Evolutionary conservation across 495 filamentous ascomycete species (phyloP).

Genomic region (Oleoguttula mirabilis): DNA sequence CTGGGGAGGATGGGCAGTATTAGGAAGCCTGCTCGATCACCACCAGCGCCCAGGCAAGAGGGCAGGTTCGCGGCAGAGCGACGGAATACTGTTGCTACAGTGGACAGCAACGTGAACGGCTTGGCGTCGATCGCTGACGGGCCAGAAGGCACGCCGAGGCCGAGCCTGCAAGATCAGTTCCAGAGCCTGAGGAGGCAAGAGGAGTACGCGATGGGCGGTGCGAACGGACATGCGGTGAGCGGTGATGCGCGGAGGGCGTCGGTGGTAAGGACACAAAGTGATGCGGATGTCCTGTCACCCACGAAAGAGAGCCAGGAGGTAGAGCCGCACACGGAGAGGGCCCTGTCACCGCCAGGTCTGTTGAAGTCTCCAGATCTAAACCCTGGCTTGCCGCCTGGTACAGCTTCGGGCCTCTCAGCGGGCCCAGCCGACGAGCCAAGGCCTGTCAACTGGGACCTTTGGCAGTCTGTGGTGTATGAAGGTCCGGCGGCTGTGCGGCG

Average conservation of each 20-base stretch:
- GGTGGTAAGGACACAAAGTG: conserved; percentile 8
- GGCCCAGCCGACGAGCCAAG: conserved; percentile 53
- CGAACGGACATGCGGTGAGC: conserved; percentile 1
- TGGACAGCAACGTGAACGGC: conserved; percentile 63
- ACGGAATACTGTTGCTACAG: conserved; percentile 63
- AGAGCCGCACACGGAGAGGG: conserved; percentile 33
- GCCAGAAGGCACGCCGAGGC: conserved; percentile 40
- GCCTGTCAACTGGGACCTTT: conserved; percentile 91
- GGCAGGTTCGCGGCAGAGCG: conserved; percentile 31
- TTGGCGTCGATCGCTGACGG: conserved; percentile 58
- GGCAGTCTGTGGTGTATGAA: conserved; percentile 91
- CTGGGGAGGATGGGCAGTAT: conserved; percentile 39
- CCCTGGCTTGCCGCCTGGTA: conserved; percentile 62
- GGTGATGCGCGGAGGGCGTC: background rate
- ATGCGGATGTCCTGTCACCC: conserved; percentile 19
- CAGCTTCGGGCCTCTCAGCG: conserved; percentile 61
- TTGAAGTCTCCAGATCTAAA: conserved; percentile 41
- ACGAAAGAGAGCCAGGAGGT: conserved; percentile 6
- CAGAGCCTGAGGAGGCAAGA: conserved; percentile 54
- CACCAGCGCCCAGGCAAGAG: conserved; percentile 36
- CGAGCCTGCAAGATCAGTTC: conserved; percentile 73
- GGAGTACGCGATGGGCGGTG: conserved; percentile 27
- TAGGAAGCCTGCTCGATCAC: conserved; percentile 42
- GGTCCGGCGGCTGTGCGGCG: conserved; percentile 75
- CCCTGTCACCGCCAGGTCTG: conserved; percentile 24